A percentile compares a stretch with the other conserved stretches of the same genome.
Evolutionary conservation across 2,329 filamentous ascomycete species (phyloP).

Genomic region (Stemphylium lycopersici): DNA sequence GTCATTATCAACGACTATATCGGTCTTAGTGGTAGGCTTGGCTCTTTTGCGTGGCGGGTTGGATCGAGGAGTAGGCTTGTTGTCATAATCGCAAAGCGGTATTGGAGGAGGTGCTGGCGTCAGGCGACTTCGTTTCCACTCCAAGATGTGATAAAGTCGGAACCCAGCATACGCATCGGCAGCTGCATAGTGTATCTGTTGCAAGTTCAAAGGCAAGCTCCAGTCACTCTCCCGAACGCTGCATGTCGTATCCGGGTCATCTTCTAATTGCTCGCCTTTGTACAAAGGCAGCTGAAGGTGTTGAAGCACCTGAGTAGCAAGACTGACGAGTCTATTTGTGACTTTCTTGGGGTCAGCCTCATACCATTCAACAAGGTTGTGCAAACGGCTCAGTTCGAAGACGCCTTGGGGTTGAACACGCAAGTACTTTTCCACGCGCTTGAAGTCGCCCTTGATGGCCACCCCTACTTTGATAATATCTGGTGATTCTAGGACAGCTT

Average conservation of each 20-base stretch:
- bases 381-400: constrained; percentile 83
- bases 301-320: constrained; percentile 74
- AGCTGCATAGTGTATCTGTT: constrained; percentile 76
- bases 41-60: constrained; percentile 17
- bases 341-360: constrained; percentile 65
- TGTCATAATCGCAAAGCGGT: constrained; percentile 68
- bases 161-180: constrained; percentile 85
- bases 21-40: constrained; percentile 11
- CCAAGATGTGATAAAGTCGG: constrained; percentile 74
- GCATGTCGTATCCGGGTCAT: constrained; percentile 18
- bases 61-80: constrained; percentile 30
- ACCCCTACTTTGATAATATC: constrained; percentile 78
- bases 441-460: constrained; percentile 67
- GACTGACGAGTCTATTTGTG: constrained; percentile 61
- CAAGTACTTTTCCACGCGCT: constrained; percentile 67
- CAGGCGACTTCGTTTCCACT: constrained; percentile 70
- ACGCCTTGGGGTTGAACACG: constrained; percentile 68
- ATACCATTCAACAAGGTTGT: constrained; percentile 68
- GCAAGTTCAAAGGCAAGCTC: constrained; percentile 64
- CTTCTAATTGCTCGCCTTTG: constrained; percentile 66
- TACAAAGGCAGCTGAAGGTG: constrained; percentile 75
- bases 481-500: constrained; percentile 72
- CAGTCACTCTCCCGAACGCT: constrained; percentile 76
- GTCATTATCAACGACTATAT: constrained; percentile 8
- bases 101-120: constrained; percentile 74